Percentiles rank a stretch among this genome's conserved stretches.
phyloP scores from a whole-genome alignment of 805 yeast species.

The Helenozyma rhizophorensis region DNA sequence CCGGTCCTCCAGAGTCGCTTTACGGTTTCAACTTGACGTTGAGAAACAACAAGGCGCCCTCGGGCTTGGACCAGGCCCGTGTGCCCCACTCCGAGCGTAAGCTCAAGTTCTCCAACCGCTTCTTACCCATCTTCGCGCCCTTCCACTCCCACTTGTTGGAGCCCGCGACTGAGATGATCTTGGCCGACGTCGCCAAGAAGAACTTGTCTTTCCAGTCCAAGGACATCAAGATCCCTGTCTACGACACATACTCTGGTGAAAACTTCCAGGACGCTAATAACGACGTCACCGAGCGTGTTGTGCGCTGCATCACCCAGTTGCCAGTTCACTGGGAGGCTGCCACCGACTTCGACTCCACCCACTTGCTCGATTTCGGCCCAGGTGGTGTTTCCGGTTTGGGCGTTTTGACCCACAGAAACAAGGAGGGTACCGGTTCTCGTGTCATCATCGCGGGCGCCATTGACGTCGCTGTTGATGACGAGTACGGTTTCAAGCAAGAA shows the following conservation, averaged over 20 bases:
- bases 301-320: conserved; percentile 77
- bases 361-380: conserved; percentile 95
- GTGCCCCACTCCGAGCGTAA: conserved; percentile 92
- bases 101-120: conserved; percentile 86
- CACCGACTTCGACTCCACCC: conserved; percentile 77
- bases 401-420: conserved; percentile 91
- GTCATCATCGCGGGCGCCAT: conserved; percentile 90
- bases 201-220: conserved; percentile 52
- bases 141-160: conserved; percentile 88
- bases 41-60: conserved; percentile 90
- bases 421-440: conserved; percentile 97
- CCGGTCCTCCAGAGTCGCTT: conserved; percentile 97
- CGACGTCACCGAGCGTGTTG: conserved; percentile 63
- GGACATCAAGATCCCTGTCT: conserved; percentile 78
- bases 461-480: conserved; percentile 66
- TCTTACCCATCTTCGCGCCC: conserved; percentile 93
- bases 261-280: conserved; percentile 52
- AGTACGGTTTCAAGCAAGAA: conserved; percentile 94
- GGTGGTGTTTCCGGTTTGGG: conserved; percentile 98
- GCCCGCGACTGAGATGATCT: conserved; percentile 64
- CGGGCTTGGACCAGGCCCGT: conserved; percentile 93
- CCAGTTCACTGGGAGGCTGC: conserved; percentile 96
- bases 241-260: conserved; percentile 80
- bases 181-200: conserved; percentile 52
- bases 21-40: conserved; percentile 91